Conservation (phyloP, 108 stramenopile genomes). For the Cyclostephanos tholiformis region DNA sequence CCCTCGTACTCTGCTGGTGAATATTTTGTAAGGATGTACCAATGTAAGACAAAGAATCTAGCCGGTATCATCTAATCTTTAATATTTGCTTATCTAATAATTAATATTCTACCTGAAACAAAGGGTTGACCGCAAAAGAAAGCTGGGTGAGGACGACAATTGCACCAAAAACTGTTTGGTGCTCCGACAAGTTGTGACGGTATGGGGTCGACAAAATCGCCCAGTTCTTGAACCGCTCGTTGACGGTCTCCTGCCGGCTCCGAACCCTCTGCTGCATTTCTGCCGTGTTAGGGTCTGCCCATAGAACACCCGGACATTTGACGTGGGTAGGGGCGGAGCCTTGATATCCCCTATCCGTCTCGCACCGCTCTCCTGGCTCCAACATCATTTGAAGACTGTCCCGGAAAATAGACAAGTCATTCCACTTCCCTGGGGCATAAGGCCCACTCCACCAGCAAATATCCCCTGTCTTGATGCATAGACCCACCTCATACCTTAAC, state of each 20-base stretch:
- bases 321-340: conserved; percentile 13
- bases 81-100: conserved; percentile 1
- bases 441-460: conserved; percentile 43
- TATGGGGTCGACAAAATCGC: conserved; percentile 8
- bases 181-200: conserved; percentile 18
- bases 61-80: too few species aligned
- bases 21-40: too few species aligned
- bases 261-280: too few species aligned
- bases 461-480: conserved; percentile 22
- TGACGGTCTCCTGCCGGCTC: conserved; percentile 44
- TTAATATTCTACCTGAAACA: conserved; percentile 2
- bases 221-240: conserved; percentile 41
- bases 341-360: conserved; percentile 43
- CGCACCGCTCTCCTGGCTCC: conserved; percentile 21
- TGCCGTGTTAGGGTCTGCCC: not conserved
- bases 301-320: conserved; percentile 6
- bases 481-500: conserved; percentile 43
- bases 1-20: too few species aligned
- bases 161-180: conserved; percentile 9
- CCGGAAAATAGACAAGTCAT: conserved; percentile 31
- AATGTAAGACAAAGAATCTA: too few species aligned
- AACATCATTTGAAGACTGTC: conserved; percentile 7
- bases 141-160: conserved; percentile 11
- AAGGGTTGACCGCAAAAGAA: not conserved
- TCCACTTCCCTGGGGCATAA: conserved; percentile 25